A percentile compares a stretch with the other conserved stretches of the same genome.
Evolutionary conservation across 768 basidiomycete species (phyloP).

Genomic region (Tricholomella constricta): DNA sequence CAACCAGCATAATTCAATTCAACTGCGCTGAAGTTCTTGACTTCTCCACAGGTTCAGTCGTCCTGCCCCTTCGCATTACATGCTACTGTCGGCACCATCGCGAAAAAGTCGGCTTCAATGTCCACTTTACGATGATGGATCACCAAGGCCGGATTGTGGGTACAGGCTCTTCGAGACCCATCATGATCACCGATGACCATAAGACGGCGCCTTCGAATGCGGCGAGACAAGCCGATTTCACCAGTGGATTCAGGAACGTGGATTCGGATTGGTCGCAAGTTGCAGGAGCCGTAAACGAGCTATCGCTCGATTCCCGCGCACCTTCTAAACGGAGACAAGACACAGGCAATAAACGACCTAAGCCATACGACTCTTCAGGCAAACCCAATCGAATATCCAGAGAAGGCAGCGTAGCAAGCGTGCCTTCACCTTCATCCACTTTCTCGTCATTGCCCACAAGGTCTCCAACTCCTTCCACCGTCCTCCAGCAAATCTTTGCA

Average conservation of each 20-base stretch:
- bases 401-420: constrained; percentile 56
- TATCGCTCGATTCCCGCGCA: constrained; percentile 37
- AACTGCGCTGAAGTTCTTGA: constrained; percentile 91
- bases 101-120: constrained; percentile 93
- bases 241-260: constrained; percentile 32
- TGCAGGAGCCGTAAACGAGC: constrained; percentile 26
- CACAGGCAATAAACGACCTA: constrained; percentile 57
- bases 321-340: constrained; percentile 57
- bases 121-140: constrained; percentile 86
- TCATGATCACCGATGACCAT: constrained; percentile 99
- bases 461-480: constrained; percentile 45
- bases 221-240: constrained; percentile 33
- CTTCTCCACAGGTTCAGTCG: constrained; percentile 82
- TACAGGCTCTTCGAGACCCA: constrained; percentile 79
- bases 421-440: constrained; percentile 48
- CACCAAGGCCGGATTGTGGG: constrained; percentile 79
- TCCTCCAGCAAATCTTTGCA: constrained; percentile 30
- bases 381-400: constrained; percentile 48
- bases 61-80: constrained; percentile 92
- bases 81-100: constrained; percentile 99
- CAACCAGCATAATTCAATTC: constrained; percentile 89
- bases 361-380: constrained; percentile 63
- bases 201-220: constrained; percentile 61
- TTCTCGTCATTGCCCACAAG: constrained; percentile 48
- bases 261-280: constrained; percentile 56